Evolutionary conservation across 148 eudicot species (phyloP).

Genomic region (Nepenthes mirabilis): DNA sequence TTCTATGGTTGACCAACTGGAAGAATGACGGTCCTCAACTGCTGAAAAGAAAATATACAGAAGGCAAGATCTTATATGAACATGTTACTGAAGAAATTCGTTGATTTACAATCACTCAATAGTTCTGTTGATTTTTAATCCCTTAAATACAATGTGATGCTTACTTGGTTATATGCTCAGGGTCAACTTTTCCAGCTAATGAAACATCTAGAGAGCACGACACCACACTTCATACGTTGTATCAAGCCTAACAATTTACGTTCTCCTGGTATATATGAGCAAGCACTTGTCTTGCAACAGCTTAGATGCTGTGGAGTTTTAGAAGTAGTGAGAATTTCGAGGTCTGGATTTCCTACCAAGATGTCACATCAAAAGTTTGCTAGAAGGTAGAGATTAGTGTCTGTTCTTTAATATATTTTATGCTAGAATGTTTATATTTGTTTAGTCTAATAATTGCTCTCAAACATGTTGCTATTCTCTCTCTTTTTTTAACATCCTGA

Average conservation of each 20-base stretch:
- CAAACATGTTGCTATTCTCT: background rate
- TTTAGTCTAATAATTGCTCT: background rate
- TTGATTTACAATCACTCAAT: too few relatives aligned
- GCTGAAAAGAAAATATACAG: too few relatives aligned
- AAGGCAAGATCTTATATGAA: too few relatives aligned
- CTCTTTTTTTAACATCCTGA: background rate
- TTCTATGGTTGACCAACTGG: too few relatives aligned
- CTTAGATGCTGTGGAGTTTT: conserved; percentile 90
- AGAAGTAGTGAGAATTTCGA: conserved; percentile 97
- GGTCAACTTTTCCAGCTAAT: conserved; percentile 92
- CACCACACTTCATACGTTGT: conserved; percentile 96
- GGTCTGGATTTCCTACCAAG: conserved; percentile 90
- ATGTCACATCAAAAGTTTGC: conserved; percentile 91
- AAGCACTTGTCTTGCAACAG: conserved; percentile 76
- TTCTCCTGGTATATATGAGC: conserved; percentile 72
- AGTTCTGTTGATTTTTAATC: too few relatives aligned
- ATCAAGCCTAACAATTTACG: conserved; percentile 89
- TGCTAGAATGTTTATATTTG: background rate
- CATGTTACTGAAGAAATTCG: too few relatives aligned
- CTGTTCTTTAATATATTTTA: background rate
- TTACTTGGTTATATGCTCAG: conserved; percentile 16
- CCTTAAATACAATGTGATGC: too few relatives aligned
- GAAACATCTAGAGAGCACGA: conserved; percentile 86
- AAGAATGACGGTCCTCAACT: too few relatives aligned
- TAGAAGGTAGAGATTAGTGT: conserved; percentile 37